Conservation (phyloP, 768 basidiomycete genomes). For the Artomyces pyxidatus region DNA sequence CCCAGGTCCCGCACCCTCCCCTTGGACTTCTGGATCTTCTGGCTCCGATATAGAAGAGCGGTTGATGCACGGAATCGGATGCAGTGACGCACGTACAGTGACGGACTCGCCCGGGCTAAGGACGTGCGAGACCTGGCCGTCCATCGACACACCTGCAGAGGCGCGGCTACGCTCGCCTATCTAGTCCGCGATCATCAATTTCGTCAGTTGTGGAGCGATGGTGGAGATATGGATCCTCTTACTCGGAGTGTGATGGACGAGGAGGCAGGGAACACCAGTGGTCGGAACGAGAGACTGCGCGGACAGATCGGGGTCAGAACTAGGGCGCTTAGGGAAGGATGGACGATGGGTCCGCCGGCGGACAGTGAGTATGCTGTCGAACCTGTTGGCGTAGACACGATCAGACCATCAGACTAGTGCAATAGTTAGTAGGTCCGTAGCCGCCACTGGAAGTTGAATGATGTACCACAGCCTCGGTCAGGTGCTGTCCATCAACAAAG, state of each 20-base stretch:
- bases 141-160: conserved; percentile 87
- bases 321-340: conserved; percentile 83
- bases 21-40: conserved; percentile 27
- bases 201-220: not conserved
- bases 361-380: conserved; percentile 96
- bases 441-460: conserved; percentile 3
- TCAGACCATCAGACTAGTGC: conserved; percentile 80
- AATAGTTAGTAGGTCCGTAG: conserved; percentile 9
- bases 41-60: conserved; percentile 66
- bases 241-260: conserved; percentile 70
- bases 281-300: conserved; percentile 84
- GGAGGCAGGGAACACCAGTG: conserved; percentile 81
- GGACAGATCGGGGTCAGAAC: conserved; percentile 96
- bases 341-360: conserved; percentile 93
- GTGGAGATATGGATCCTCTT: too few relatives aligned
- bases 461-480: conserved; percentile 91
- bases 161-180: conserved; percentile 81
- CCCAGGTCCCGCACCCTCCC: conserved; percentile 66
- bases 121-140: conserved; percentile 78
- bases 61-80: conserved; percentile 90
- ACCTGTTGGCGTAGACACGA: conserved; percentile 92
- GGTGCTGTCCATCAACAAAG: conserved; percentile 88
- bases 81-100: conserved; percentile 75
- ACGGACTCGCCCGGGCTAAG: conserved; percentile 83
- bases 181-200: conserved; percentile 29